A percentile compares a stretch with the other conserved stretches of the same genome.
Evolutionary conservation across 306 rosid species (phyloP).

Genomic region (Mimosa pudica): DNA sequence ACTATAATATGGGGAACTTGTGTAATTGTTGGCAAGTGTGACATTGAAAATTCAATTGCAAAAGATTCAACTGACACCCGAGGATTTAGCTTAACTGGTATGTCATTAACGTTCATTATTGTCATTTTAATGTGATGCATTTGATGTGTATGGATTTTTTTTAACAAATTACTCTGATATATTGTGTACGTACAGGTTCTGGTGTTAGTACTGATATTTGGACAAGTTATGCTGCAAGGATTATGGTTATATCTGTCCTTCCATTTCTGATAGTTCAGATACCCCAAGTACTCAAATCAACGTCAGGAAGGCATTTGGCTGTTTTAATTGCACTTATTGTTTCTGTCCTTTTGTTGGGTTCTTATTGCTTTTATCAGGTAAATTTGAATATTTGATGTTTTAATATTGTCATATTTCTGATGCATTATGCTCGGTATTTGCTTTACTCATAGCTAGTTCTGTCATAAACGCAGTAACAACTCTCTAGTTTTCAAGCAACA

Average conservation of each 20-base stretch:
- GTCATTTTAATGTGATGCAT: background rate
- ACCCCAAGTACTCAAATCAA: slow-evolving; percentile 74
- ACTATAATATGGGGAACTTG: slow-evolving; percentile 75
- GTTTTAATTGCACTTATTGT: slow-evolving; percentile 72
- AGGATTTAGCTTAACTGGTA: slow-evolving; percentile 57
- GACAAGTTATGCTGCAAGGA: slow-evolving; percentile 86
- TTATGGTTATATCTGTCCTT: slow-evolving; percentile 75
- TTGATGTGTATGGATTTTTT: slow-evolving; percentile 18
- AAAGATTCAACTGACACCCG: slow-evolving; percentile 57
- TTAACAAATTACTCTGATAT: background rate
- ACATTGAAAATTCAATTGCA: slow-evolving; percentile 57
- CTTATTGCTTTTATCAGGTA: slow-evolving; percentile 93
- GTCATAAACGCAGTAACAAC: background rate
- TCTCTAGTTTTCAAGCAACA: background rate
- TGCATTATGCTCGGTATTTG: background rate
- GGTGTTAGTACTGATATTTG: slow-evolving; percentile 94
- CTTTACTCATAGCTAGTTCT: background rate
- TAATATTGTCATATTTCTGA: background rate
- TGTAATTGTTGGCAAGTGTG: slow-evolving; percentile 74
- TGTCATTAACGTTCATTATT: slow-evolving; percentile 26
- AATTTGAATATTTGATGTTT: slow-evolving; percentile 4
- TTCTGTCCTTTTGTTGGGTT: slow-evolving; percentile 51
- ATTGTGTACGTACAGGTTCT: slow-evolving; percentile 64
- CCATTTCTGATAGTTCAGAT: slow-evolving; percentile 88
- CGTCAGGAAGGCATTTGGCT: slow-evolving; percentile 73